These are phyloP conservation scores for Phytophthora ramorum DNA, from an alignment of 352 stramenopile species.

Conservation along the genomic window DNA sequence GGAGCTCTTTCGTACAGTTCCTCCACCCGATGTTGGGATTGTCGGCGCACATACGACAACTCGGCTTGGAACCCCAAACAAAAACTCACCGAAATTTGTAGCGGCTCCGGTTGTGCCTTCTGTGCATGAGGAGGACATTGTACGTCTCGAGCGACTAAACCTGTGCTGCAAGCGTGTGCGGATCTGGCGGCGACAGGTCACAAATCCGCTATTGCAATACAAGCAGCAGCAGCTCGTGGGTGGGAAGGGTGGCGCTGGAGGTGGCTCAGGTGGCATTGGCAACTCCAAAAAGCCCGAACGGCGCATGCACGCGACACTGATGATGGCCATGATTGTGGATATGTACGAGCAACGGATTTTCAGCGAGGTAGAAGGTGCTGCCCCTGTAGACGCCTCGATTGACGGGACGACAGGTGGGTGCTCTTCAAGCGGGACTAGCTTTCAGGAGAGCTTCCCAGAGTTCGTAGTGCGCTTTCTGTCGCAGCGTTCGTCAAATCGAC, in stretches of 20 bases:
- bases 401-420: constrained; percentile 15
- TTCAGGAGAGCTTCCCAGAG: constrained; percentile 73
- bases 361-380: constrained; percentile 45
- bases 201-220: constrained; percentile 74
- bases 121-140: constrained; percentile 50
- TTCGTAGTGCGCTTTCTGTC: constrained; percentile 70
- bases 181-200: constrained; percentile 64
- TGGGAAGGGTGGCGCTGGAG: constrained; percentile 15
- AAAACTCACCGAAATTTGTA: constrained; percentile 10
- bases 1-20: constrained; percentile 57
- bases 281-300: constrained; percentile 62
- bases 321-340: constrained; percentile 78
- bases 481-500: constrained; percentile 53
- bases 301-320: constrained; percentile 71
- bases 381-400: constrained; percentile 13
- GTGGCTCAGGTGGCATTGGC: constrained; percentile 13
- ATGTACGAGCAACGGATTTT: constrained; percentile 73
- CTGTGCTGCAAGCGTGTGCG: constrained; percentile 84
- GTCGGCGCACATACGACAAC: constrained; percentile 1
- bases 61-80: constrained; percentile 13
- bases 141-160: constrained; percentile 58
- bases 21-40: background rate
- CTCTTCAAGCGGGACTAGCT: constrained; percentile 20
- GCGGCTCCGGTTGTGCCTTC: constrained; percentile 1
- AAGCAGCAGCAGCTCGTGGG: constrained; percentile 50